Conservation (phyloP, 805 yeast genomes). For the Kazachstania taianensis region DNA sequence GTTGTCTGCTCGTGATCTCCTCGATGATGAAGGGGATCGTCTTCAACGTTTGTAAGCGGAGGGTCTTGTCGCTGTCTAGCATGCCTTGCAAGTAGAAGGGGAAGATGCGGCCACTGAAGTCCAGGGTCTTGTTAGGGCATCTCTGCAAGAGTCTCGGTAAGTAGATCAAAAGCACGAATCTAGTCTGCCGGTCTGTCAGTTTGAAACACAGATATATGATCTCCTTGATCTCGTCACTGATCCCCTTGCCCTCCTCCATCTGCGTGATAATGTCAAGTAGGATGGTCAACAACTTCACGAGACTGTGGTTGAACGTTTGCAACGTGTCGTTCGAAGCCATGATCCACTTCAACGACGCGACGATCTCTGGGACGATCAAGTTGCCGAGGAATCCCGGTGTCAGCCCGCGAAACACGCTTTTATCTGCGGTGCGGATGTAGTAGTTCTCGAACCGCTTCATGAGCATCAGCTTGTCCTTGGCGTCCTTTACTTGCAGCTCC, state of each 20-base stretch:
- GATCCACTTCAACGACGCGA: slow-evolving; percentile 7
- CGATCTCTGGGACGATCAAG: slow-evolving; percentile 62
- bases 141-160: slow-evolving; percentile 45
- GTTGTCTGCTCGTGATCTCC: slow-evolving; percentile 63
- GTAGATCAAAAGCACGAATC: slow-evolving; percentile 59
- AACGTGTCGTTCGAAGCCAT: background rate
- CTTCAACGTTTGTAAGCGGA: slow-evolving; percentile 71
- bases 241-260: slow-evolving; percentile 12
- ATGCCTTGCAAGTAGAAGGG: slow-evolving; percentile 68
- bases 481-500: slow-evolving; percentile 44
- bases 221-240: slow-evolving; percentile 35
- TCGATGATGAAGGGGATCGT: slow-evolving; percentile 43
- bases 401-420: slow-evolving; percentile 25
- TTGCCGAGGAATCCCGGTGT: slow-evolving; percentile 41
- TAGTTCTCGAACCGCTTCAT: slow-evolving; percentile 12
- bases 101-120: slow-evolving; percentile 61
- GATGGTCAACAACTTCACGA: slow-evolving; percentile 25
- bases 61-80: slow-evolving; percentile 70
- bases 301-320: slow-evolving; percentile 1
- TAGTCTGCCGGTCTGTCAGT: slow-evolving; percentile 63
- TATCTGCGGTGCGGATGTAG: slow-evolving; percentile 9
- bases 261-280: slow-evolving; percentile 23
- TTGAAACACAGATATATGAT: slow-evolving; percentile 52
- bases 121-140: slow-evolving; percentile 34
- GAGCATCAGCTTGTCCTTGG: slow-evolving; percentile 40